A percentile compares a stretch with the other conserved stretches of the same genome.
These are phyloP conservation scores for Backusella australiensis DNA, from an alignment of 192 early-diverging fungal genomes.

Conservation along the genomic window DNA sequence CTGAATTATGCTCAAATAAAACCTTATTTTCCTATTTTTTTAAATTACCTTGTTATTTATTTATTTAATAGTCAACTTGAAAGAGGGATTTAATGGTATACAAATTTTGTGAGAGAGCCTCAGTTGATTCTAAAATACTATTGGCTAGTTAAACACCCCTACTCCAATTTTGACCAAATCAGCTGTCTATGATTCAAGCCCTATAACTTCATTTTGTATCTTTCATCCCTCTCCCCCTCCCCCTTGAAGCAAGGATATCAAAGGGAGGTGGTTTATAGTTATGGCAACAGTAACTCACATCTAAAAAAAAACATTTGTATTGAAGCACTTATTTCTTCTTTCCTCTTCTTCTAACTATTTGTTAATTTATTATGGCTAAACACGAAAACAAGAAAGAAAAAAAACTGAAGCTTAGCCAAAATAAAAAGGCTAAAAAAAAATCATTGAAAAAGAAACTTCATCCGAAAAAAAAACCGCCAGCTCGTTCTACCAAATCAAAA, in stretches of 20 bases:
- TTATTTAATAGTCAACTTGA: not conserved
- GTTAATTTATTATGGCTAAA: not conserved
- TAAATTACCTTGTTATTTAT: not conserved
- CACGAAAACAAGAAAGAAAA: not conserved
- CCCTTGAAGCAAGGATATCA: slow-evolving; percentile 1
- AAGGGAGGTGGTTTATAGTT: not conserved
- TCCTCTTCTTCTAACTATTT: not conserved
- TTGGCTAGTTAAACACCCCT: not conserved
- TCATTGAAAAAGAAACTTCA: not conserved
- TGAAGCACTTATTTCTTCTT: not conserved
- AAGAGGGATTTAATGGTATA: not conserved
- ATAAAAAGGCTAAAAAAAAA: slow-evolving; percentile 3
- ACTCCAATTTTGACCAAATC: not conserved
- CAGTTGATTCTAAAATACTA: not conserved
- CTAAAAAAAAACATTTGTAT: not conserved
- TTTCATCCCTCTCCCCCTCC: not conserved
- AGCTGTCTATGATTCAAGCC: not conserved
- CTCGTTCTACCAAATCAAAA: not conserved
- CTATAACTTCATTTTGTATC: not conserved
- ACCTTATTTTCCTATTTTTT: not conserved
- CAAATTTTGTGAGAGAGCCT: not conserved
- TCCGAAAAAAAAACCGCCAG: slow-evolving; percentile 2
- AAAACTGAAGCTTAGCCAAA: not conserved
- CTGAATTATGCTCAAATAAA: not conserved
- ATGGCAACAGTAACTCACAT: not conserved